These are phyloP conservation scores for Perilla frutescens DNA, from an alignment of 257 asterid species.

Conservation along the genomic window DNA sequence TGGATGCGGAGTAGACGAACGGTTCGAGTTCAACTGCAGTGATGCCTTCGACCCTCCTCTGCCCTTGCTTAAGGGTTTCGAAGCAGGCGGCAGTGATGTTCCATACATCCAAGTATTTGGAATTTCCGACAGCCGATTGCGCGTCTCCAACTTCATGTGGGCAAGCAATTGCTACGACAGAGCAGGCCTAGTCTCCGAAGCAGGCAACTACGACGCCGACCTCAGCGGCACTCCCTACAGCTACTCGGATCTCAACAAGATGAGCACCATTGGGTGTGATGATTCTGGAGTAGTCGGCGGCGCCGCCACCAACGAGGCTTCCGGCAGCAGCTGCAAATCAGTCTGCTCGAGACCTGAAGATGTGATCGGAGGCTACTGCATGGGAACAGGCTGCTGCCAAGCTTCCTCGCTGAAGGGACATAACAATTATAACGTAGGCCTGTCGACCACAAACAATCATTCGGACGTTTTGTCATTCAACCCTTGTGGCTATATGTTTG, in stretches of 20 bases:
- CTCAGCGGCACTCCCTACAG: constrained; percentile 48
- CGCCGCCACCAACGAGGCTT: no score
- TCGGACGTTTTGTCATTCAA: constrained; percentile 43
- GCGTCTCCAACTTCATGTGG: constrained; percentile 44
- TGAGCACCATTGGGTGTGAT: constrained; percentile 64
- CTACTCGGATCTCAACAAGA: constrained; percentile 56
- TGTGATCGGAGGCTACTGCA: constrained; percentile 50
- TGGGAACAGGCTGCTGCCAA: constrained; percentile 76
- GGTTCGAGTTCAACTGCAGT: constrained; percentile 22
- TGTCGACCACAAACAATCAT: constrained; percentile 41
- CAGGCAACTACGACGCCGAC: background rate
- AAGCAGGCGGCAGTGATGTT: no score
- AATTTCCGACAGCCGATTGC: constrained; percentile 57
- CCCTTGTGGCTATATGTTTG: constrained; percentile 67
- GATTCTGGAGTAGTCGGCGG: constrained; percentile 46
- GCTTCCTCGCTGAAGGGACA: constrained; percentile 55
- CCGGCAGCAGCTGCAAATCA: constrained; percentile 48
- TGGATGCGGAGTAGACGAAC: constrained; percentile 38
- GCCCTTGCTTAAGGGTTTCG: constrained; percentile 37
- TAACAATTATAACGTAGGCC: background rate
- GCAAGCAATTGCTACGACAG: constrained; percentile 52
- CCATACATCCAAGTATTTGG: constrained; percentile 30
- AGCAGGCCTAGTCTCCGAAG: constrained; percentile 28
- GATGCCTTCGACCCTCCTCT: constrained; percentile 1
- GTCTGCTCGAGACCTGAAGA: constrained; percentile 46